A percentile compares a stretch with the other conserved stretches of the same genome.
Conservation (phyloP, 192 early-diverging fungal species). For the Podila minutissima region DNA sequence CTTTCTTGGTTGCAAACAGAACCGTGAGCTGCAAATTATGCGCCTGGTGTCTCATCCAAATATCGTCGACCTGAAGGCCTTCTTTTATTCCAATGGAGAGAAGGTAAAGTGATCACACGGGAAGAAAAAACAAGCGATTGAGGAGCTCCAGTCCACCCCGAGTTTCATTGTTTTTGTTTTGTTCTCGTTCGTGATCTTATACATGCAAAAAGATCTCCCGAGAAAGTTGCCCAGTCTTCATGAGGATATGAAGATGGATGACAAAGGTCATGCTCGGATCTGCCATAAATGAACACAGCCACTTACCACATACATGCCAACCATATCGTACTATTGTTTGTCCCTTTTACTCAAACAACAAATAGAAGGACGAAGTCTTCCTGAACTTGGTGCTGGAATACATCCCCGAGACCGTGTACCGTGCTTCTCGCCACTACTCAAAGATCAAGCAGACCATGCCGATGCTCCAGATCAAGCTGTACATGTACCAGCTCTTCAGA, state of each 20-base stretch:
- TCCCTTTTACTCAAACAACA: not conserved
- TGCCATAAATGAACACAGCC: not conserved
- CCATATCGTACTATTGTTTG: not conserved
- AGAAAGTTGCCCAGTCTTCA: too few species aligned
- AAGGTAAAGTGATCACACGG: constrained; percentile 56
- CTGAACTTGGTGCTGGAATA: constrained; percentile 96
- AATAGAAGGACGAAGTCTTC: constrained; percentile 90
- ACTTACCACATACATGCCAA: not conserved
- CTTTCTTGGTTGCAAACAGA: constrained; percentile 58
- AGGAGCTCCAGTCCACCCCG: not conserved
- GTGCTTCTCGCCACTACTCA: constrained; percentile 89
- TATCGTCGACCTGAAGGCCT: constrained; percentile 88
- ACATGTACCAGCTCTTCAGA: constrained; percentile 99
- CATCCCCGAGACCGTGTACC: constrained; percentile 96
- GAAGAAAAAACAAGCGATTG: not conserved
- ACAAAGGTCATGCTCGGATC: not conserved
- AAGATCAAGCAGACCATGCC: constrained; percentile 96
- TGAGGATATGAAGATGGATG: too few species aligned
- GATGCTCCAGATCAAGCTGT: constrained; percentile 94
- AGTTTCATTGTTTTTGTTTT: not conserved
- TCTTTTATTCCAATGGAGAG: constrained; percentile 96
- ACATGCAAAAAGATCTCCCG: too few species aligned
- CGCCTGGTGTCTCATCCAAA: constrained; percentile 91
- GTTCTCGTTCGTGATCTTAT: too few species aligned
- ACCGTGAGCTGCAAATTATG: constrained; percentile 95